These are phyloP conservation scores for Vitis hybrid DNA, from an alignment of 177 flowering plant genomes.

Conservation along the genomic window DNA sequence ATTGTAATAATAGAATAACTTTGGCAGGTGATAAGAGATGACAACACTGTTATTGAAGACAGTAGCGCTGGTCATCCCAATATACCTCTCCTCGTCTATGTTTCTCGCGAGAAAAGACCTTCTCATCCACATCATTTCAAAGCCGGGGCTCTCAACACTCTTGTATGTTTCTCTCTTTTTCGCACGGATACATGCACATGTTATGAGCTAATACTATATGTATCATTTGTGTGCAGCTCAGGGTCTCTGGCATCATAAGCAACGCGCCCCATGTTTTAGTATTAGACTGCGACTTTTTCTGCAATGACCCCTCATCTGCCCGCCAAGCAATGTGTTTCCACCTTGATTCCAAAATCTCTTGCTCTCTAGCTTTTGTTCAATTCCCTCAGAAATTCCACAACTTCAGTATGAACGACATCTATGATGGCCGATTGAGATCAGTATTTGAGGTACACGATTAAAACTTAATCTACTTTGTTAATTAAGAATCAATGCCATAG, in stretches of 20 bases:
- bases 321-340: constrained; percentile 72
- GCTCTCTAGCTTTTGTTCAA: constrained; percentile 53
- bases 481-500: too few species aligned
- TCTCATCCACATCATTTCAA: constrained; percentile 61
- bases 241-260: constrained; percentile 61
- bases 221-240: constrained; percentile 35
- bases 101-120: constrained; percentile 61
- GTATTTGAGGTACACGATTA: constrained; percentile 25
- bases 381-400: constrained; percentile 64
- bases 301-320: constrained; percentile 60
- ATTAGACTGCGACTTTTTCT: constrained; percentile 72
- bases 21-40: constrained; percentile 30
- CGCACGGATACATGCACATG: background rate
- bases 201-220: too few species aligned
- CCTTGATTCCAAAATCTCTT: constrained; percentile 42
- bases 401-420: constrained; percentile 46
- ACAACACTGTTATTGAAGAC: background rate
- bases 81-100: constrained; percentile 58
- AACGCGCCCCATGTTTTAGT: constrained; percentile 52
- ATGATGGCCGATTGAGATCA: constrained; percentile 33
- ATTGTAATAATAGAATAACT: background rate
- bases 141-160: constrained; percentile 73
- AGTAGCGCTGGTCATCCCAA: background rate
- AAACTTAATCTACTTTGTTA: background rate
- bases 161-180: constrained; percentile 33